phyloP scores from a whole-genome alignment of 2,329 filamentous ascomycete species.

The Colletotrichum orbiculare region DNA sequence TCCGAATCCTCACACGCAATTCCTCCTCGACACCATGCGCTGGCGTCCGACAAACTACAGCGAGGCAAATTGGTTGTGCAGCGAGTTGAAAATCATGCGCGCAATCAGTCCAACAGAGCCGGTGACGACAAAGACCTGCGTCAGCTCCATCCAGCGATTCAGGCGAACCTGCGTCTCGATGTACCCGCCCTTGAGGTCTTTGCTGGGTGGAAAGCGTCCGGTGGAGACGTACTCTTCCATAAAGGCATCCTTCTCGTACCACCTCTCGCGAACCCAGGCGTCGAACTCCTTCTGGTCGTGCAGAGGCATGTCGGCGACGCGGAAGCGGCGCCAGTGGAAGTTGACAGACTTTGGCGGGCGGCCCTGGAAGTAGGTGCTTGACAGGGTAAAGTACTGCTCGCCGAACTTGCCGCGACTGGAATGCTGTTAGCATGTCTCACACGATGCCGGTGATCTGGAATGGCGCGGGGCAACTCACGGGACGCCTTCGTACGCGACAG shows the following conservation, averaged over 20 bases:
- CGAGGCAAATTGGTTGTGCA: slow-evolving; percentile 8
- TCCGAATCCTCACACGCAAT: not conserved
- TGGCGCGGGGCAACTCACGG: slow-evolving; percentile 69
- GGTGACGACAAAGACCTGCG: slow-evolving; percentile 64
- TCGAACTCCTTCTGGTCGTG: slow-evolving; percentile 81
- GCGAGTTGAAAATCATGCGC: slow-evolving; percentile 49
- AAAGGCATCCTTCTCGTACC: slow-evolving; percentile 91
- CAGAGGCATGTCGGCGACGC: slow-evolving; percentile 82
- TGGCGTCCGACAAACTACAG: not conserved
- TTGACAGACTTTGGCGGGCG: slow-evolving; percentile 94
- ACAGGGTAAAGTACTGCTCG: slow-evolving; percentile 90
- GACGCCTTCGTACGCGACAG: slow-evolving; percentile 93
- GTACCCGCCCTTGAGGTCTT: slow-evolving; percentile 54
- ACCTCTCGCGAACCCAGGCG: slow-evolving; percentile 84
- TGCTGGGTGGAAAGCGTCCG: slow-evolving; percentile 78
- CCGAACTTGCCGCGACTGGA: slow-evolving; percentile 80
- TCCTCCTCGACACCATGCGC: not conserved
- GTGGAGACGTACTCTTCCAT: slow-evolving; percentile 85
- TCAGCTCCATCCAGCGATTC: slow-evolving; percentile 63
- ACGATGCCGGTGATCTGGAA: not conserved
- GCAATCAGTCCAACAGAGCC: slow-evolving; percentile 56
- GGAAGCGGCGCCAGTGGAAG: slow-evolving; percentile 93
- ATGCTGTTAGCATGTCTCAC: slow-evolving; percentile 7
- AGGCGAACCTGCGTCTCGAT: slow-evolving; percentile 70
- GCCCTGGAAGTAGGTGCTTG: slow-evolving; percentile 88